Conservation (phyloP, 2,329 filamentous ascomycete species). For the Ceratocystis variospora region DNA sequence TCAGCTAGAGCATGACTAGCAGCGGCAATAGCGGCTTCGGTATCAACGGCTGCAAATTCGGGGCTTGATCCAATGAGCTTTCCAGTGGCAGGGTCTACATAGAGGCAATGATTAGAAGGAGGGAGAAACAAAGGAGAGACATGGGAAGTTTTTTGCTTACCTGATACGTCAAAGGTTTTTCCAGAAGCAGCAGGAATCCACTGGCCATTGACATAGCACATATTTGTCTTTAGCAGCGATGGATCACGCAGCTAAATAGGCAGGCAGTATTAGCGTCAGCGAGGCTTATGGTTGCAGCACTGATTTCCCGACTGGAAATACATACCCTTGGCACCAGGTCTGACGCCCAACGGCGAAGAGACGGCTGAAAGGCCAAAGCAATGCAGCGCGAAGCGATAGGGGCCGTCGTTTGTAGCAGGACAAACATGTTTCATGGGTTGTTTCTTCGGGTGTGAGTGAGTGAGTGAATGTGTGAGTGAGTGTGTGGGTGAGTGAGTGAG, state of each 20-base stretch:
- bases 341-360: conserved; percentile 4
- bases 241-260: conserved; percentile 55
- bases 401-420: background rate
- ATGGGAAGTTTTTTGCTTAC: conserved; percentile 28
- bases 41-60: conserved; percentile 68
- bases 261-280: background rate
- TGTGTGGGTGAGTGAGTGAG: no score
- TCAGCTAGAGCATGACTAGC: conserved; percentile 60
- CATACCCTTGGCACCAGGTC: conserved; percentile 20
- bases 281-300: background rate
- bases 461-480: no score
- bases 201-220: conserved; percentile 79
- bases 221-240: conserved; percentile 70
- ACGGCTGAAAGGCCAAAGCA: background rate
- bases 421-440: background rate
- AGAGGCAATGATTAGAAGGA: background rate
- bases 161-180: conserved; percentile 78
- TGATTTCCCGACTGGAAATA: background rate
- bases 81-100: conserved; percentile 65
- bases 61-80: conserved; percentile 69
- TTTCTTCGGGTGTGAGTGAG: no score
- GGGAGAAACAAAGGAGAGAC: background rate
- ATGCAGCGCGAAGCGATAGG: background rate
- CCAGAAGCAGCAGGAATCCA: conserved; percentile 77
- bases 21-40: conserved; percentile 68